phyloP scores from a whole-genome alignment of 139 green algal species.

The Closterium sp. region DNA sequence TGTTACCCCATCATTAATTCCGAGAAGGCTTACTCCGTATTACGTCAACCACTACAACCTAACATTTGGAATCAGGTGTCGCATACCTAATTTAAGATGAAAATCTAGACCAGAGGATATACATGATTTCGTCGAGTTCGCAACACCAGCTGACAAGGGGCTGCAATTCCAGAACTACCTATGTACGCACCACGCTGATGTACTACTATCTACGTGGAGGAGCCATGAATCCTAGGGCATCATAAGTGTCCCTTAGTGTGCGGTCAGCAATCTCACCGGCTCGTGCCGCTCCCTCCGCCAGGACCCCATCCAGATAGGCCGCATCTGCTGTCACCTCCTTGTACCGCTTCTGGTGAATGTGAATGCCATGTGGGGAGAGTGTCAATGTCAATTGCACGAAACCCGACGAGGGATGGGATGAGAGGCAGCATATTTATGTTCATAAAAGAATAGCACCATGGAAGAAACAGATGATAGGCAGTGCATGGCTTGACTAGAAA shows the following conservation, averaged over 20 bases:
- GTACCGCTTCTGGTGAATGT: conserved; percentile 1
- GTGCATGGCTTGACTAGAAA: background rate
- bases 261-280: conserved; percentile 35
- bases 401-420: background rate
- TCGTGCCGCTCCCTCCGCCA: conserved; percentile 36
- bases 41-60: too few relatives aligned
- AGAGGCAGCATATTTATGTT: background rate
- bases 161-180: background rate
- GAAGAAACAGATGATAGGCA: background rate
- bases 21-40: too few relatives aligned
- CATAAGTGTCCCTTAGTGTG: conserved; percentile 41
- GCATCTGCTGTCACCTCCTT: conserved; percentile 39
- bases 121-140: too few relatives aligned
- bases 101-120: too few relatives aligned
- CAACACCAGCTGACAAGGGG: too few relatives aligned
- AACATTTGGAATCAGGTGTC: too few relatives aligned
- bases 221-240: conserved; percentile 40
- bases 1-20: too few relatives aligned
- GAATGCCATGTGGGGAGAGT: background rate
- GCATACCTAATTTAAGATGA: too few relatives aligned
- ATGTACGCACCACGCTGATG: too few relatives aligned
- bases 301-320: conserved; percentile 35
- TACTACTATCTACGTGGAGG: background rate
- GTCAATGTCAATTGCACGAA: background rate
- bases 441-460: background rate